Base-by-base conservation (phyloP, 441 rosid genomes). In the Aleurites moluccanus region DNA sequence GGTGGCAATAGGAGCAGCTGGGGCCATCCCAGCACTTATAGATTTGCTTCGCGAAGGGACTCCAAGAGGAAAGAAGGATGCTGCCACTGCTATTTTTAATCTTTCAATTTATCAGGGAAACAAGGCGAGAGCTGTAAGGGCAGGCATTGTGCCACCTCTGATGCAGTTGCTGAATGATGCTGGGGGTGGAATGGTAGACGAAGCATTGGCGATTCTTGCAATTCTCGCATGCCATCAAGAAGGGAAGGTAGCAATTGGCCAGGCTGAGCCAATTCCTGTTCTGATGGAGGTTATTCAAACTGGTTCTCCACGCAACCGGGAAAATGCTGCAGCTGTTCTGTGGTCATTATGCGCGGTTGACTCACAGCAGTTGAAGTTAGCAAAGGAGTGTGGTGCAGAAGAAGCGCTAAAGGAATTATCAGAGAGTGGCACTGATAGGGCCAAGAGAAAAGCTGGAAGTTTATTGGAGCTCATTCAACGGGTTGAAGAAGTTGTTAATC, bases 111-210 rank as follows among this genome's bases (percentile, higher is more conserved):
- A 96, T 83, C 99, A 96, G 74, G 99, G 99, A 40, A 96, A 96
- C 80, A 96, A 92, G 81, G 98, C 91, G 6, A 92, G 97, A 80
- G 99, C 99, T 30, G 86, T 96, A 13, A 86, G 87, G 82, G 98
- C 98, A 1, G 98, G 99, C 33, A 91, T 96, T 6, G 91, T 96
- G 53, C 86, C 78, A 8, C 92, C 97, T 27, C 82, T 96, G 64
- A 88, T 93, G 81, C 80, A 85, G 66, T 80, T 93, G 53, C 82
- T 96, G 64, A 92, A 89, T 84, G 99, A 96, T 77, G 85, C 96
- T 23, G 97, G 98, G 59, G 91, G 98, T 1, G 99, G 99, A 47
- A 93, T 96, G 99, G 92, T 93, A 77, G 99, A 96, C 69, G 98
- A 96, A 79, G 94, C 98, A 52, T 80, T 96, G 81, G 99, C 98